phyloP scores from a whole-genome alignment of 805 yeast species.

The Middelhovenomyces tepae region DNA sequence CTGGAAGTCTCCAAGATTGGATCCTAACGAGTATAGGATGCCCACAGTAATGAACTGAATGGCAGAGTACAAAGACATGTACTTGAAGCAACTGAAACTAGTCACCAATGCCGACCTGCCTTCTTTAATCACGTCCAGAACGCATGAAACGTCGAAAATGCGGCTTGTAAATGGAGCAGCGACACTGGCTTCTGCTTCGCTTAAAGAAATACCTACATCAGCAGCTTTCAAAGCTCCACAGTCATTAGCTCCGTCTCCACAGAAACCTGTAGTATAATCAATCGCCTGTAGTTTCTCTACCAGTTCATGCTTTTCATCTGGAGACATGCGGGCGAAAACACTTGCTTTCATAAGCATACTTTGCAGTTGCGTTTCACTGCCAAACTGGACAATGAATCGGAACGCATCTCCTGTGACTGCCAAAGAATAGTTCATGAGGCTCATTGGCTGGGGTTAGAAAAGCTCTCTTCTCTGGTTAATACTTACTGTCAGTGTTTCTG shows the following conservation, averaged over 20 bases:
- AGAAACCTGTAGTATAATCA: constrained; percentile 91
- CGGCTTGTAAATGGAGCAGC: constrained; percentile 98
- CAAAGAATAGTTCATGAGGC: constrained; percentile 47
- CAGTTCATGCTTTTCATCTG: constrained; percentile 95
- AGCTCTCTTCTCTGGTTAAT: too few relatives aligned
- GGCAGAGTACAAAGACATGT: constrained; percentile 94
- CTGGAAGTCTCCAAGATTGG: constrained; percentile 94
- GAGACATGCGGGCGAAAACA: constrained; percentile 95
- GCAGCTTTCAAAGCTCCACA: constrained; percentile 98
- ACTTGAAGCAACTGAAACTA: constrained; percentile 93
- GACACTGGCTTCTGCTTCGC: constrained; percentile 97
- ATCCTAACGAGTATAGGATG: constrained; percentile 75
- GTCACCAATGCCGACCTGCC: constrained; percentile 95
- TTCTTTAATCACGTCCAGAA: constrained; percentile 80
- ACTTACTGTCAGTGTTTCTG: constrained; percentile 39
- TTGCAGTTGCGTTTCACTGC: constrained; percentile 36
- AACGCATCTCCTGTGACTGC: constrained; percentile 94
- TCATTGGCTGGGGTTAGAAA: too few relatives aligned
- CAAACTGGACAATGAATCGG: constrained; percentile 52
- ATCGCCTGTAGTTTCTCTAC: constrained; percentile 77
- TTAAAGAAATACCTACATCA: constrained; percentile 89
- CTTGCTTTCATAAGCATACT: constrained; percentile 63
- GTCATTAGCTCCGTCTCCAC: constrained; percentile 99
- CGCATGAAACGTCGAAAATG: constrained; percentile 85
- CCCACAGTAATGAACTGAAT: constrained; percentile 88